Base-by-base conservation (phyloP, 192 early-diverging fungal species). In the Backusella australiensis region DNA sequence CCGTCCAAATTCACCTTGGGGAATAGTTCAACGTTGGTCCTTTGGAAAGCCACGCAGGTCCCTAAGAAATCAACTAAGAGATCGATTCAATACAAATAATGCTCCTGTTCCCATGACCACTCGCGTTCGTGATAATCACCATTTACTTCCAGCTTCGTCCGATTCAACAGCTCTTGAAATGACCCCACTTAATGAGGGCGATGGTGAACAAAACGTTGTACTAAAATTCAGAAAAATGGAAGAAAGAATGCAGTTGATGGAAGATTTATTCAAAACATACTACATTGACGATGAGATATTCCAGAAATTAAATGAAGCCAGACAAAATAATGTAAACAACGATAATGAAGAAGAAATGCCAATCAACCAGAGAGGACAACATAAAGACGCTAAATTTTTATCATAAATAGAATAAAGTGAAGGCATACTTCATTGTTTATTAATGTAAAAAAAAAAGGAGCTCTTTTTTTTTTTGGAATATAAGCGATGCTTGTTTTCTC, bases 231-330 rank as follows among this genome's bases (percentile, higher is more conserved):
- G 39, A 34, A 41, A 75, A n/a, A 42, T 75, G 7, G 67, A 75
- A 11, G 74, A 69, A 17, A 26, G 65, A 42, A 75, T 75, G 11
- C 74, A 75, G 29, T n/a, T 67, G 34, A 19, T 75, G 65, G 74
- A 75, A 69, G 17, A 34, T 7, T 34, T 75, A 11, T 75, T 75
- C 29, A 68, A 75, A 41, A 66, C 74, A 9, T 75, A 69, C 29
- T 75, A 75, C 68, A 44, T 75, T n/a, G 32, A 75, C 34, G 66
- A 66, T 34, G 74, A 75, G 42, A 66, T 75, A 15, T 75, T 68
- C 26, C 15, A 69, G 2, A 9, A 69, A 17, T n/a, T 69, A 53
- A n/a, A 53, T 6, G 49, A 21, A 53, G 19, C n/a, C 4, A 53
- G 49, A 21, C 23, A n/a, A 7, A 1, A 44, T 14, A 15, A 44